Base-by-base conservation (phyloP, 352 stramenopile genomes). In the Pythium pectinolyticum region DNA sequence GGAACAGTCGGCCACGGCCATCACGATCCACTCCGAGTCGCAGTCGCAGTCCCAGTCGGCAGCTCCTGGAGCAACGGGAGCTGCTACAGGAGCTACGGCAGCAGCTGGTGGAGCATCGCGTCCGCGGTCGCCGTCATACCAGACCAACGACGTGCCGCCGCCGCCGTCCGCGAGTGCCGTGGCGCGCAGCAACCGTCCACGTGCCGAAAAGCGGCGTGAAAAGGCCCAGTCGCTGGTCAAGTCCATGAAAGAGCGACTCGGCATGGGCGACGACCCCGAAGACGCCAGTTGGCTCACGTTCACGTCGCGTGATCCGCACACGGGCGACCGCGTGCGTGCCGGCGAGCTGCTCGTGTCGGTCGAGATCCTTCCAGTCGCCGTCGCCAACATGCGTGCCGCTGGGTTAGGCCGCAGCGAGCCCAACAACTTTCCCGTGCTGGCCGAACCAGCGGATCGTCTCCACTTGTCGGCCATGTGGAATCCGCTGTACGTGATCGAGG, bases 381-480 rank as follows among this genome's bases (percentile, higher is more conserved):
- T 86, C 24, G 86, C 86, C 11, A 67, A 77, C 1, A 69, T 83
- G 20, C 79, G 80, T n/a, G 74, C 83, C 1, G 86, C 83, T n/a
- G 86, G 86, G 28, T 63, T 93, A 20, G 86, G 86, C 2, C 83
- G 86, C 47, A 81, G 75, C 39, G 83, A 91, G 61, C 86, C 86
- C 5, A 94, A 94, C 75, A 86, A 81, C 51, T 92, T 92, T 58
- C 86, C 86, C 1, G 82, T 84, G 45, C 52, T 94, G 24, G 70
- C 83, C 6, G 81, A 91, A 51, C 86, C 86, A 20, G 82, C 80
- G 3, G 86, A 90, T 30, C 83, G 86, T 5, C 73, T 92, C 12
- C 78, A 92, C 24, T 67, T 94, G 12, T 87, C 76, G 20, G 82
- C 82, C 6, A 89, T 94, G 79, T 92, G 83, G 80, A 94, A 94